Percentiles rank a stretch among this genome's conserved stretches.
These are phyloP conservation scores for Schizochytrium sp. DNA, from an alignment of 108 stramenopile species.

Conservation along the genomic window DNA sequence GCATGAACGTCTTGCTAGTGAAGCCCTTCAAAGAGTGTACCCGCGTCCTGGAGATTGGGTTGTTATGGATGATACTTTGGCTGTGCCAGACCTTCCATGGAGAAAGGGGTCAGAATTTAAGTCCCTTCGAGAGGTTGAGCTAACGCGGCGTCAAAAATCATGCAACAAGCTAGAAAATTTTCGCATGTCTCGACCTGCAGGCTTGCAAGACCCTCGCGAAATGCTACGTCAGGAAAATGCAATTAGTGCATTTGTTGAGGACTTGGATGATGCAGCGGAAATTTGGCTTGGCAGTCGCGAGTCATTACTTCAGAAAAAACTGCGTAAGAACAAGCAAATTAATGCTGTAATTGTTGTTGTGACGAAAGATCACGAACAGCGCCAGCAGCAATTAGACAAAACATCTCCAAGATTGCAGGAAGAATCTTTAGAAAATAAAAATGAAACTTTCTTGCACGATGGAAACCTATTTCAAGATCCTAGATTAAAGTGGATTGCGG, in stretches of 20 bases:
- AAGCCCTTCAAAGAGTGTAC: constrained; percentile 13
- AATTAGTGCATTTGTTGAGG: background rate
- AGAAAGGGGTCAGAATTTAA: background rate
- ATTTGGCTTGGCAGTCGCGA: constrained; percentile 11
- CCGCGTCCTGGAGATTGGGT: constrained; percentile 30
- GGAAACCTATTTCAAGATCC: background rate
- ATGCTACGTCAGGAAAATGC: constrained; percentile 21
- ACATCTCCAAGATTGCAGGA: background rate
- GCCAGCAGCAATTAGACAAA: background rate
- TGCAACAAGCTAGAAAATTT: background rate
- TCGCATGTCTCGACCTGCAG: background rate
- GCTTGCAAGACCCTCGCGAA: constrained; percentile 7
- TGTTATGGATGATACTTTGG: background rate
- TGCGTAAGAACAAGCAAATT: background rate
- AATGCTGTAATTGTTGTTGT: background rate
- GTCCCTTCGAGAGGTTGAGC: background rate
- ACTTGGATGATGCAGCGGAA: background rate
- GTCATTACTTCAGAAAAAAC: background rate
- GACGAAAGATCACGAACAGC: background rate
- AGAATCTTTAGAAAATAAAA: background rate
- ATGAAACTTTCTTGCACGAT: background rate
- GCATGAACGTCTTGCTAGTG: background rate
- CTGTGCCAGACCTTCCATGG: constrained; percentile 17
- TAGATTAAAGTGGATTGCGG: background rate
- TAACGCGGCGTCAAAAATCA: background rate